phyloP scores from a whole-genome alignment of 2,329 filamentous ascomycete species.

The Aspergillus viridinutans region DNA sequence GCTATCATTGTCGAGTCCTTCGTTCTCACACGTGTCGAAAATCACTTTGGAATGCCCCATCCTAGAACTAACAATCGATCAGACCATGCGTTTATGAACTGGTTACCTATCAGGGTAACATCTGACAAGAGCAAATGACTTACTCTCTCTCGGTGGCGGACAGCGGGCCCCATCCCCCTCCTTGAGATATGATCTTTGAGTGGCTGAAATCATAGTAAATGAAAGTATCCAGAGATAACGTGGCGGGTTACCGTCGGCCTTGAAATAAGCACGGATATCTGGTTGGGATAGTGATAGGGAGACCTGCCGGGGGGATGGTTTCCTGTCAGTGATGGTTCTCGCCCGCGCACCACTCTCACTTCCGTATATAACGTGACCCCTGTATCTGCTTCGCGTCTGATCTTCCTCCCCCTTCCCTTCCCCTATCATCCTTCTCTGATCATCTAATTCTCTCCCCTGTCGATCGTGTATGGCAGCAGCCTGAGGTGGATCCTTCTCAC shows the following conservation, averaged over 20 bases:
- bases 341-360: neutral
- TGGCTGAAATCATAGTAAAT: neutral
- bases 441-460: neutral
- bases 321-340: neutral
- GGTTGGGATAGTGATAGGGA: neutral
- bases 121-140: neutral
- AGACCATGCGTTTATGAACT: neutral
- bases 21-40: neutral
- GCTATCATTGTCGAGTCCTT: neutral
- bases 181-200: neutral
- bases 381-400: neutral
- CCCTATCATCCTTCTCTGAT: neutral
- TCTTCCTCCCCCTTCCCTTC: neutral
- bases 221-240: slow-evolving; percentile 1
- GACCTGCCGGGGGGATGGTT: neutral
- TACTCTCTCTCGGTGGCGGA: neutral
- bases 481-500: neutral
- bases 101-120: neutral
- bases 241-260: slow-evolving; percentile 7
- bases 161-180: neutral
- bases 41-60: neutral
- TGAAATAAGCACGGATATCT: neutral
- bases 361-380: neutral
- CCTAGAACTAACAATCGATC: neutral
- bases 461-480: neutral